Evolutionary conservation across 2,329 filamentous ascomycete species (phyloP).

Genomic region (Neonectria coccinea): DNA sequence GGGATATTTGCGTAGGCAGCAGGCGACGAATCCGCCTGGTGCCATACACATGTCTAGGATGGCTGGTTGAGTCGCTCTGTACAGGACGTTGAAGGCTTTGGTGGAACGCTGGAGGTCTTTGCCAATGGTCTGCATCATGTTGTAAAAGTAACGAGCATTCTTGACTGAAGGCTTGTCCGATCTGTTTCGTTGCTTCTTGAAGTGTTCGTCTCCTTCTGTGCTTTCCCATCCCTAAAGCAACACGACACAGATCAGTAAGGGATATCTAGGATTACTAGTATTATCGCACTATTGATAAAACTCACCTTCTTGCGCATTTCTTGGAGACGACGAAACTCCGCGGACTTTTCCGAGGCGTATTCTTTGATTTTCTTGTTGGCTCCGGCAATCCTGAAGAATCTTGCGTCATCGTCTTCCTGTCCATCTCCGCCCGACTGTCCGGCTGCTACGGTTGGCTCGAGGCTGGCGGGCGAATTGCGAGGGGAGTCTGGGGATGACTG

Average conservation of each 20-base stretch:
- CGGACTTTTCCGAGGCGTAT: slow-evolving; percentile 14
- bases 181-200: slow-evolving; percentile 52
- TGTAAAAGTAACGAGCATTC: slow-evolving; percentile 49
- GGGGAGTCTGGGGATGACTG: background rate
- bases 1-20: slow-evolving; percentile 52
- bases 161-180: slow-evolving; percentile 50
- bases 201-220: slow-evolving; percentile 55
- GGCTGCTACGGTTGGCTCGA: background rate
- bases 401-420: background rate
- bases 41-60: slow-evolving; percentile 69
- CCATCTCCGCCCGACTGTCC: background rate
- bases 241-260: background rate
- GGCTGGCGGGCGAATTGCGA: background rate
- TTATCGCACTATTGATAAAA: too few relatives aligned
- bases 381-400: too few relatives aligned
- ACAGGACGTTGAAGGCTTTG: slow-evolving; percentile 45
- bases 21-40: slow-evolving; percentile 63
- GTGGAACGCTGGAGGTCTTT: slow-evolving; percentile 54
- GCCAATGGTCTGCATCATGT: slow-evolving; percentile 58
- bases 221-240: slow-evolving; percentile 58
- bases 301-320: slow-evolving; percentile 28
- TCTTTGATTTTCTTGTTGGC: slow-evolving; percentile 4
- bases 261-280: background rate
- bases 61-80: background rate
- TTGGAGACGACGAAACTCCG: slow-evolving; percentile 22